These are phyloP conservation scores for Metschnikowia continentalis DNA, from an alignment of 805 yeast genomes.

Conservation along the genomic window DNA sequence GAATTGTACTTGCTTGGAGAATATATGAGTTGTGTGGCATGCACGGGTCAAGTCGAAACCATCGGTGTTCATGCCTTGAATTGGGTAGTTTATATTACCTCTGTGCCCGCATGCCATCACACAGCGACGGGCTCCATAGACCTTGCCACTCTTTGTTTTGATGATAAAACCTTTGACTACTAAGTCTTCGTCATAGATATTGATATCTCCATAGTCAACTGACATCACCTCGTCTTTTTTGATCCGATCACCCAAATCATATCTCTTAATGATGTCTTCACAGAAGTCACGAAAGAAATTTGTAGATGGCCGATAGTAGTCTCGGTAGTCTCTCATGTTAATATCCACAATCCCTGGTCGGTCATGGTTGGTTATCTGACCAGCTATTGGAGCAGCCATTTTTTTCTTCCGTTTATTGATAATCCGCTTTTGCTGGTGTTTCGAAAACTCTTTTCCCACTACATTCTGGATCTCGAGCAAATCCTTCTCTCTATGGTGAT, in stretches of 20 bases:
- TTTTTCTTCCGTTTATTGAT: slow-evolving; percentile 18
- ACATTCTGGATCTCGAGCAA: slow-evolving; percentile 40
- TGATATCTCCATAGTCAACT: slow-evolving; percentile 27
- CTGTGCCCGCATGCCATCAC: slow-evolving; percentile 35
- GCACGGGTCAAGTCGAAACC: slow-evolving; percentile 19
- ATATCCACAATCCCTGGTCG: slow-evolving; percentile 36
- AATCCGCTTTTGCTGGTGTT: slow-evolving; percentile 36
- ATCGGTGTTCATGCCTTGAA: slow-evolving; percentile 15
- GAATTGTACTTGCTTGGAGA: slow-evolving; percentile 21
- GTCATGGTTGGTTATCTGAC: slow-evolving; percentile 20
- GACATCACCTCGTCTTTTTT: slow-evolving; percentile 30
- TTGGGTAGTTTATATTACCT: slow-evolving; percentile 33
- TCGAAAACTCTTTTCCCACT: slow-evolving; percentile 42
- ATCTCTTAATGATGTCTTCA: slow-evolving; percentile 28
- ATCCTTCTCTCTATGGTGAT: slow-evolving; percentile 29
- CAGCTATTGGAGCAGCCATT: slow-evolving; percentile 16
- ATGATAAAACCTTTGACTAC: slow-evolving; percentile 31
- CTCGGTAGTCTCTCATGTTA: slow-evolving; percentile 42
- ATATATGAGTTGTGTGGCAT: slow-evolving; percentile 38
- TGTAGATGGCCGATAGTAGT: slow-evolving; percentile 43
- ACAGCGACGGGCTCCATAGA: slow-evolving; percentile 31
- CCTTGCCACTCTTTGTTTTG: slow-evolving; percentile 26
- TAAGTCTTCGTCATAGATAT: slow-evolving; percentile 20
- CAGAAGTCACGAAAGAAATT: slow-evolving; percentile 38
- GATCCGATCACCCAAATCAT: slow-evolving; percentile 26